phyloP scores from a whole-genome alignment of 176 grass and related monocot species.

The Saccharum officinarum region DNA sequence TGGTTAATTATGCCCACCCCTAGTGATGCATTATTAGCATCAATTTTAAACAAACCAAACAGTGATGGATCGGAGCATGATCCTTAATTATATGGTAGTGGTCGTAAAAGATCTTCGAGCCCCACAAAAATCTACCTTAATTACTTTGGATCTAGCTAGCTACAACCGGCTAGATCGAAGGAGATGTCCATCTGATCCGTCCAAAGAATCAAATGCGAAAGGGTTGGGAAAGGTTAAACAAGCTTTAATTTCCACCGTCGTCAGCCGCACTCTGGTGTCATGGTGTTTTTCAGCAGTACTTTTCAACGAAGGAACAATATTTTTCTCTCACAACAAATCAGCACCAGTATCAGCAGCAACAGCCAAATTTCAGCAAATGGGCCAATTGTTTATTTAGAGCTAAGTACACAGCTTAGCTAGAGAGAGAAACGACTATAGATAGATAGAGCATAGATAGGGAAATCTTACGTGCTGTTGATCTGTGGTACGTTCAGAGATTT shows the following conservation, averaged over 20 bases:
- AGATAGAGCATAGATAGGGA: neutral
- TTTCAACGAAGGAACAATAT: too few relatives aligned
- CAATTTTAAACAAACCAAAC: neutral
- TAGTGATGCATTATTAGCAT: neutral
- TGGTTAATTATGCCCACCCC: neutral
- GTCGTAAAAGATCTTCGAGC: constrained; percentile 7
- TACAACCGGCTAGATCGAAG: neutral
- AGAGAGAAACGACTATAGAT: neutral
- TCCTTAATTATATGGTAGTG: neutral
- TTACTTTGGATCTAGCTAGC: neutral
- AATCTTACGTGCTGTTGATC: neutral
- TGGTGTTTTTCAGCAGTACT: neutral
- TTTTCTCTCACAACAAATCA: too few relatives aligned
- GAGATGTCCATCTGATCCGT: neutral
- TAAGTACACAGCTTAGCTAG: neutral
- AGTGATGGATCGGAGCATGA: neutral
- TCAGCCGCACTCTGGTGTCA: neutral
- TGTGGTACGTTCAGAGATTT: neutral
- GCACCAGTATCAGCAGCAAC: too few relatives aligned
- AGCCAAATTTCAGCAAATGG: too few relatives aligned
- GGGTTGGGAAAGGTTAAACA: neutral
- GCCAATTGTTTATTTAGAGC: neutral
- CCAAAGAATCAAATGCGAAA: neutral
- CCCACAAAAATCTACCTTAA: neutral
- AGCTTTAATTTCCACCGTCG: neutral